phyloP scores from a whole-genome alignment of 225 moss, liverwort and hornwort genomes.

The Bryoerythrophyllum caledonicum region DNA sequence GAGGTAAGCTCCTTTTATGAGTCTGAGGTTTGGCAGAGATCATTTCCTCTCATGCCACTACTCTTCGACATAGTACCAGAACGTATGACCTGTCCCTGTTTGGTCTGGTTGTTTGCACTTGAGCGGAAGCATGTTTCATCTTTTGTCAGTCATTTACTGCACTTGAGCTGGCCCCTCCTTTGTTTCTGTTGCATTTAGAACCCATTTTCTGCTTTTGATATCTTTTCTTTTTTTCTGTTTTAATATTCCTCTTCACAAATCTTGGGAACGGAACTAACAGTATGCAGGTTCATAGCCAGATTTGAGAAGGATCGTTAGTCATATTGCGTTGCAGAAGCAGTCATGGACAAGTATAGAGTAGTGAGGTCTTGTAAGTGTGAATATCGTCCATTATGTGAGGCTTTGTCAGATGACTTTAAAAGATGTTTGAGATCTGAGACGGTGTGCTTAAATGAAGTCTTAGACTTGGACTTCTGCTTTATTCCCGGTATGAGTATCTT shows the following conservation, averaged over 20 bases:
- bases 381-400: background rate
- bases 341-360: background rate
- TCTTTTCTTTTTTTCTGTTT: background rate
- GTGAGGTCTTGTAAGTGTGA: background rate
- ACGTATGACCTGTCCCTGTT: background rate
- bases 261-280: slow-evolving; percentile 3
- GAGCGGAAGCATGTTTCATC: background rate
- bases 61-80: background rate
- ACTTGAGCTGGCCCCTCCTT: background rate
- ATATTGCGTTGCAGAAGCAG: slow-evolving; percentile 3
- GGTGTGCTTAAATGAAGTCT: background rate
- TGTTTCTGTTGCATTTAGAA: background rate
- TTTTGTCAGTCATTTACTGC: background rate
- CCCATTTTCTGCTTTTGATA: background rate
- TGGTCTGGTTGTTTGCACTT: background rate
- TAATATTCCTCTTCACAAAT: background rate
- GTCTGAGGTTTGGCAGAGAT: background rate
- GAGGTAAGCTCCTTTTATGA: slow-evolving; percentile 38
- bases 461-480: background rate
- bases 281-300: slow-evolving; percentile 19
- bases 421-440: background rate
- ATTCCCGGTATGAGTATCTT: background rate
- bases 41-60: background rate
- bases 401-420: background rate
- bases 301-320: slow-evolving; percentile 9